These are phyloP conservation scores for Pythium folliculosum DNA, from an alignment of 352 stramenopile species.

Conservation along the genomic window DNA sequence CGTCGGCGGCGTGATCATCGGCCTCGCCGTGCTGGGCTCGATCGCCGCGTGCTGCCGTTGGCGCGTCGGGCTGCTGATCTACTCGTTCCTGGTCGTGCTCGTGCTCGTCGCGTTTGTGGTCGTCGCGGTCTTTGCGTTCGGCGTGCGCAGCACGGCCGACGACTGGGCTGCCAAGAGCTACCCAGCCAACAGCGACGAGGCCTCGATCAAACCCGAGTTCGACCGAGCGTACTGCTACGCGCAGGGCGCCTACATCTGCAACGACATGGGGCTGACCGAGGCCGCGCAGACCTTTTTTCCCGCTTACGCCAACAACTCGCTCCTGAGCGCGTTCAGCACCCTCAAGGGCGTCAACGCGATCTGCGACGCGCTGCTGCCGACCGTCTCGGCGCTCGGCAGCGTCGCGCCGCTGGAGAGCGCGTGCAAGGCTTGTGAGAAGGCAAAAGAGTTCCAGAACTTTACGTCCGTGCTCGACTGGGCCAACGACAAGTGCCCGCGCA, in stretches of 20 bases:
- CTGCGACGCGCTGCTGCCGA: constrained; percentile 45
- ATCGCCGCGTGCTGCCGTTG: constrained; percentile 62
- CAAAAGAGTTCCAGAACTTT: constrained; percentile 63
- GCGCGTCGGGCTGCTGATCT: constrained; percentile 57
- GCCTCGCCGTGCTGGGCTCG: constrained; percentile 56
- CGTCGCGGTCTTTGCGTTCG: constrained; percentile 48
- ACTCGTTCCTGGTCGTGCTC: constrained; percentile 52
- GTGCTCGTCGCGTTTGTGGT: constrained; percentile 55
- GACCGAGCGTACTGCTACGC: constrained; percentile 75
- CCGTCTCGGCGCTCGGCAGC: constrained; percentile 39
- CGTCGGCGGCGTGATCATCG: constrained; percentile 54
- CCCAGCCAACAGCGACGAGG: constrained; percentile 49
- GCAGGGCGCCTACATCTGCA: constrained; percentile 74
- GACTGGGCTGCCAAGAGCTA: constrained; percentile 53
- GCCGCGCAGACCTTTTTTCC: constrained; percentile 52
- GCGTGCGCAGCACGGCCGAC: constrained; percentile 39
- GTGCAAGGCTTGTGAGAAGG: constrained; percentile 52
- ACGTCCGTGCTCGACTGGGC: constrained; percentile 79
- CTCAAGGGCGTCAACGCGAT: constrained; percentile 57
- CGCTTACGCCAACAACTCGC: constrained; percentile 31
- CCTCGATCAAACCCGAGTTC: constrained; percentile 57
- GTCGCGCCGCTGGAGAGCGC: constrained; percentile 15
- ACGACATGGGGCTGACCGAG: constrained; percentile 51
- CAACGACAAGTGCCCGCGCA: constrained; percentile 73
- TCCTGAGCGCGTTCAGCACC: constrained; percentile 40